Evolutionary conservation across 306 rosid species (phyloP).

Genomic region (Acacia crassicarpa): DNA sequence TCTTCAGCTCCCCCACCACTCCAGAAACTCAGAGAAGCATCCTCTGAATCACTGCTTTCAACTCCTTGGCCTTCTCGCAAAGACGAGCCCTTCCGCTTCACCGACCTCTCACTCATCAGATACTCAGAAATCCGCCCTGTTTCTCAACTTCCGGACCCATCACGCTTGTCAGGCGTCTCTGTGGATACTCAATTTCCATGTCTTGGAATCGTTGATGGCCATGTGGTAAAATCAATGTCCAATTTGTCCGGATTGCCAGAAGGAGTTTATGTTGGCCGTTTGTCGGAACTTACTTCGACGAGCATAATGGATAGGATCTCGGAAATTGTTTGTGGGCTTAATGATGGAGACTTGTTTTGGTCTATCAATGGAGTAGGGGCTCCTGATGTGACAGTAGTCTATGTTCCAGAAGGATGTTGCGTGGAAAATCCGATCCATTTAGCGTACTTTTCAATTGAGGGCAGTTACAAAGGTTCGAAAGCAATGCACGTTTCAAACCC

Average conservation of each 20-base stretch:
- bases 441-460: constrained; percentile 50
- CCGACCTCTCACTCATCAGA: constrained; percentile 75
- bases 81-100: constrained; percentile 91
- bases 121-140: constrained; percentile 65
- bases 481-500: constrained; percentile 74
- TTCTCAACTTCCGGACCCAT: constrained; percentile 36
- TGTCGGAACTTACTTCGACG: constrained; percentile 43
- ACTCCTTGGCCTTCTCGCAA: constrained; percentile 89
- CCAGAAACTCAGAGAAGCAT: constrained; percentile 62
- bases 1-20: constrained; percentile 46
- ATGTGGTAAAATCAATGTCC: constrained; percentile 22
- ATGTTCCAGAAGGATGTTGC: constrained; percentile 71
- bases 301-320: constrained; percentile 43
- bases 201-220: constrained; percentile 62
- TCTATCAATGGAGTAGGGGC: constrained; percentile 89
- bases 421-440: constrained; percentile 67
- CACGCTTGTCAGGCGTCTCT: neutral
- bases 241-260: constrained; percentile 48
- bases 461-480: constrained; percentile 40
- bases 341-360: constrained; percentile 79
- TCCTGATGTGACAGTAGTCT: constrained; percentile 74
- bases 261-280: constrained; percentile 66
- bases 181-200: constrained; percentile 39
- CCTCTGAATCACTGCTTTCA: constrained; percentile 69
- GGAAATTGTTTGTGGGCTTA: constrained; percentile 33